These are phyloP conservation scores for Cyberlindnera nakhonratchasimensis DNA, from an alignment of 805 yeast species.

Conservation along the genomic window DNA sequence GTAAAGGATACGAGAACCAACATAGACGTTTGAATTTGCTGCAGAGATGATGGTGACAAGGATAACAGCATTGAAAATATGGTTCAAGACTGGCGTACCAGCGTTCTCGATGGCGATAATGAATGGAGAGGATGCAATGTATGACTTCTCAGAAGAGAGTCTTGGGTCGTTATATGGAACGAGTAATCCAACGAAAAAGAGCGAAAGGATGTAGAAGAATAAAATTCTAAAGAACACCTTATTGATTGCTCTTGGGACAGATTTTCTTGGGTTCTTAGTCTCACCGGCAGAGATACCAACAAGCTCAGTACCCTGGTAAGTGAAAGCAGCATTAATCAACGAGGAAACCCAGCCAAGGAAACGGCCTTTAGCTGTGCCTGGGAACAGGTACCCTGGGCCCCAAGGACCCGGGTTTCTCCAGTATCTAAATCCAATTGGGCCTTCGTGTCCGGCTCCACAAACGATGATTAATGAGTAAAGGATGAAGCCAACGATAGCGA, in stretches of 20 bases:
- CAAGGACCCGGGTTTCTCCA: constrained; percentile 80
- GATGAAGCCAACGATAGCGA: constrained; percentile 67
- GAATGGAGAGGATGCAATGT: constrained; percentile 60
- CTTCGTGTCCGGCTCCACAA: constrained; percentile 66
- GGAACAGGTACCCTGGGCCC: constrained; percentile 59
- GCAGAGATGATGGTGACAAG: constrained; percentile 66
- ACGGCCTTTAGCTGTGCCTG: constrained; percentile 48
- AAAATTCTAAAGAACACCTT: constrained; percentile 65
- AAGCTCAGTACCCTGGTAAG: constrained; percentile 76
- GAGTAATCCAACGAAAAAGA: constrained; percentile 66
- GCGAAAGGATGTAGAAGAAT: constrained; percentile 60
- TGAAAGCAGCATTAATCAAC: constrained; percentile 68
- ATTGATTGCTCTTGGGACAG: constrained; percentile 60
- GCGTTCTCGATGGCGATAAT: constrained; percentile 66
- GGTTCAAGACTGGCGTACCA: constrained; percentile 63
- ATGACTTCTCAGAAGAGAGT: constrained; percentile 33
- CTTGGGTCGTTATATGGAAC: constrained; percentile 63
- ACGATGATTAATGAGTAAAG: constrained; percentile 67
- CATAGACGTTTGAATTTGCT: constrained; percentile 71
- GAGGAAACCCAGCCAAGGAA: constrained; percentile 71
- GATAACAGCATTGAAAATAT: constrained; percentile 70
- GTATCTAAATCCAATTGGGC: constrained; percentile 75
- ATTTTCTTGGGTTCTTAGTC: constrained; percentile 51
- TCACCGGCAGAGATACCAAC: constrained; percentile 78
- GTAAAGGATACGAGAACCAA: constrained; percentile 66